phyloP scores from a whole-genome alignment of 768 basidiomycete species.

The Nevesoporus exiguus region DNA sequence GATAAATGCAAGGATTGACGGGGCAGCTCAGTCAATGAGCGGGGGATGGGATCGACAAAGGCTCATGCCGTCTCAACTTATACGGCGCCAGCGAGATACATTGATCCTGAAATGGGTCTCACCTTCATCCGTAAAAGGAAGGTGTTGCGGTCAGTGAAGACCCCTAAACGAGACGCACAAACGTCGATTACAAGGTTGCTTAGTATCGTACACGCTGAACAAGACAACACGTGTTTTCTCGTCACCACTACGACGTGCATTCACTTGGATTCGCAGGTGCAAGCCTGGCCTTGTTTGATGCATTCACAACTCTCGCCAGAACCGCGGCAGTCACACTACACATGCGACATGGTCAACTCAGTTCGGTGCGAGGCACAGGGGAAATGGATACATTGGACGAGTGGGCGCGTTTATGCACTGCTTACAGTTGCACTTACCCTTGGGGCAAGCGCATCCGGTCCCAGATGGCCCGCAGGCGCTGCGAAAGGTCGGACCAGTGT shows the following conservation, averaged over 20 bases:
- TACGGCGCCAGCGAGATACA: not conserved
- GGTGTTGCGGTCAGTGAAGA: not conserved
- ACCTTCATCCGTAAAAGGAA: slow-evolving; percentile 15
- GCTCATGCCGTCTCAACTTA: slow-evolving; percentile 4
- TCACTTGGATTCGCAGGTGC: slow-evolving; percentile 20
- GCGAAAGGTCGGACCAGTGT: not conserved
- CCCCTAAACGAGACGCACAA: not conserved
- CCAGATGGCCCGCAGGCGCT: slow-evolving; percentile 33
- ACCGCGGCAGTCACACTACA: slow-evolving; percentile 25
- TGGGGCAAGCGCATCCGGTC: slow-evolving; percentile 31
- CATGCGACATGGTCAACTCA: not conserved
- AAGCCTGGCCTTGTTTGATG: slow-evolving; percentile 10
- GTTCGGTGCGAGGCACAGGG: not conserved
- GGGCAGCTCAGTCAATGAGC: slow-evolving; percentile 13
- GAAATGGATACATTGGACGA: slow-evolving; percentile 16
- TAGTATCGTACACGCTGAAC: slow-evolving; percentile 5
- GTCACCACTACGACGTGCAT: not conserved
- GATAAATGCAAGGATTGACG: not conserved
- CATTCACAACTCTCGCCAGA: slow-evolving; percentile 18
- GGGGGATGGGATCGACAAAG: not conserved
- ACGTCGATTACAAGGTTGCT: slow-evolving; percentile 9
- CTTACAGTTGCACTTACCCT: slow-evolving; percentile 30
- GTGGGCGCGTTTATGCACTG: slow-evolving; percentile 29
- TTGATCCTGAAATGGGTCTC: not conserved
- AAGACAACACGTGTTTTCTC: slow-evolving; percentile 10